A percentile compares a stretch with the other conserved stretches of the same genome.
These are phyloP conservation scores for Rhynchospora pubera DNA, from an alignment of 176 grass and related monocot species.

Conservation along the genomic window DNA sequence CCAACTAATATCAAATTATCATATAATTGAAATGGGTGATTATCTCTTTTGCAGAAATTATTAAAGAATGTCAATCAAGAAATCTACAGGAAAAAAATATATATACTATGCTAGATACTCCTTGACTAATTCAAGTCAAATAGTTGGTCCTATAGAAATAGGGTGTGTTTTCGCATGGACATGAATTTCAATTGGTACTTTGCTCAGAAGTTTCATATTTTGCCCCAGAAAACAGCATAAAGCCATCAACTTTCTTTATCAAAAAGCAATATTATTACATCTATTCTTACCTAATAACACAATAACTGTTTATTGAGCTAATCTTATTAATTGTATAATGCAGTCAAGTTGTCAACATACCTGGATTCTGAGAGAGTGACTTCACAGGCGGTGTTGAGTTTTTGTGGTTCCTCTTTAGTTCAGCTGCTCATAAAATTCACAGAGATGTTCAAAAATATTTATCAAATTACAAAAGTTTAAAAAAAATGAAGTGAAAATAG, in stretches of 20 bases:
- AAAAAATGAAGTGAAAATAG: background rate
- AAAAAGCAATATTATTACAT: too few relatives aligned
- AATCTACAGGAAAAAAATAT: too few relatives aligned
- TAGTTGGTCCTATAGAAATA: background rate
- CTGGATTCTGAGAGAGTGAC: background rate
- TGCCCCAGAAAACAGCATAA: too few relatives aligned
- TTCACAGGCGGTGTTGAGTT: background rate
- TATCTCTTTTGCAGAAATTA: background rate
- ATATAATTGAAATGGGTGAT: background rate
- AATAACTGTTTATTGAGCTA: too few relatives aligned
- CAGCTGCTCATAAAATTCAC: slow-evolving; percentile 10
- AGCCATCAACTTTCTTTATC: too few relatives aligned
- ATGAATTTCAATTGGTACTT: background rate
- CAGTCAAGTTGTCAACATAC: background rate
- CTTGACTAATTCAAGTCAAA: background rate
- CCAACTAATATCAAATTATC: background rate
- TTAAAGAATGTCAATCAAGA: background rate
- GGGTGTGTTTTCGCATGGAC: background rate
- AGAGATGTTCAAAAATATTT: background rate
- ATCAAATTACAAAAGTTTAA: background rate
- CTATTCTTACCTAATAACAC: too few relatives aligned
- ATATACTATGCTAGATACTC: too few relatives aligned
- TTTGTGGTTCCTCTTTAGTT: slow-evolving; percentile 16
- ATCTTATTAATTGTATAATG: background rate
- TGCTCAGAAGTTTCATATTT: background rate